Conservation (phyloP, 2,329 filamentous ascomycete species). For the Keithomyces neogunnii region DNA sequence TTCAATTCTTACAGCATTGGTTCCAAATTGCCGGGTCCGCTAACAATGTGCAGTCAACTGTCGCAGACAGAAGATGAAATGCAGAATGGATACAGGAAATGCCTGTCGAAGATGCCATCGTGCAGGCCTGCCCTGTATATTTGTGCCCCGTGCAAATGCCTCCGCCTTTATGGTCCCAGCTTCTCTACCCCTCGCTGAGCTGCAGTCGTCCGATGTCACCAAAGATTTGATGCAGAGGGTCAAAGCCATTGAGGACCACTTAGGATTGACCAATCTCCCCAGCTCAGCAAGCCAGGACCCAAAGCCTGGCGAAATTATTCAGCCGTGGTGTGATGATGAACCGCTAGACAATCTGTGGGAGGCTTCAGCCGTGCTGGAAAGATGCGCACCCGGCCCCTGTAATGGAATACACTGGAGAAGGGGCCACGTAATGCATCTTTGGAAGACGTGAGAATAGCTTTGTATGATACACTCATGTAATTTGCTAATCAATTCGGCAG, state of each 20-base stretch:
- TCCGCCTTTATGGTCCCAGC: constrained; percentile 3
- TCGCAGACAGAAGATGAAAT: constrained; percentile 27
- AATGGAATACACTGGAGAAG: constrained; percentile 1
- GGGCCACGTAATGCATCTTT: constrained; percentile 3
- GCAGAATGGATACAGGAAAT: constrained; percentile 23
- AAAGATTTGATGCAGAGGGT: constrained; percentile 3
- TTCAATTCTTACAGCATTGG: not conserved
- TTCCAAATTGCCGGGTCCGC: not conserved
- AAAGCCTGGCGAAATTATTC: not conserved
- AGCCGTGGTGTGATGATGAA: constrained; percentile 4
- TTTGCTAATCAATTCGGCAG: constrained; percentile 12
- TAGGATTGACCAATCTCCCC: not conserved
- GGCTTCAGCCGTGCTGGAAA: constrained; percentile 1
- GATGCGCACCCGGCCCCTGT: not conserved
- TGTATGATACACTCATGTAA: not conserved
- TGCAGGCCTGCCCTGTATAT: constrained; percentile 28
- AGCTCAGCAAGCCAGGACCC: not conserved
- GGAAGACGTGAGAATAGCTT: constrained; percentile 1
- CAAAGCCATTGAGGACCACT: constrained; percentile 4
- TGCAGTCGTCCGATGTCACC: not conserved
- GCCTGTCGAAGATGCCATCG: constrained; percentile 25
- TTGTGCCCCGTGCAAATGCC: constrained; percentile 31
- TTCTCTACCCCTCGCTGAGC: constrained; percentile 9
- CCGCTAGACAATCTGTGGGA: constrained; percentile 4
- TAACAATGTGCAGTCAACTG: constrained; percentile 15